Evolutionary conservation across 345 rosid genomes (phyloP).

Genomic region (Clarkia xantiana): DNA sequence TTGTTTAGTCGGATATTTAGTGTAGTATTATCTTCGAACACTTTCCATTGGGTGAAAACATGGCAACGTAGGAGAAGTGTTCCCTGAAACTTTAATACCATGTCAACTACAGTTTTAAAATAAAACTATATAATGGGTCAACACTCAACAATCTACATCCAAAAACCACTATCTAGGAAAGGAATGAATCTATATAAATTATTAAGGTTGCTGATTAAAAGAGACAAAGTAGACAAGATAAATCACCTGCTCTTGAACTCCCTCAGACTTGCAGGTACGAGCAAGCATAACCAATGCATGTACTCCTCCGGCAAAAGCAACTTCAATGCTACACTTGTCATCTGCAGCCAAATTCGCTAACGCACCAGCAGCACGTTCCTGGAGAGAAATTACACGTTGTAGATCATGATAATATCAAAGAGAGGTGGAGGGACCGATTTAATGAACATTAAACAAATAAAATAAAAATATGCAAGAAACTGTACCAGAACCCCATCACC

Average conservation of each 20-base stretch:
- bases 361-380: slow-evolving; percentile 91
- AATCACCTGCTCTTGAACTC: slow-evolving; percentile 77
- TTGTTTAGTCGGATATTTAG: too few relatives aligned
- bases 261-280: slow-evolving; percentile 64
- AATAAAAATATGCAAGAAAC: not conserved
- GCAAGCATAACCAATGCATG: slow-evolving; percentile 75
- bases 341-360: slow-evolving; percentile 83
- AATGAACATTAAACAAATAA: not conserved
- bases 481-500: slow-evolving; percentile 74
- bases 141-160: too few relatives aligned
- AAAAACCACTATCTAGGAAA: too few relatives aligned
- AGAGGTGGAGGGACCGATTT: not conserved
- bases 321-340: slow-evolving; percentile 72
- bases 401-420: not conserved
- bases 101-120: too few relatives aligned
- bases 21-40: too few relatives aligned
- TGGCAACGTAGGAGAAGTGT: too few relatives aligned
- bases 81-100: too few relatives aligned
- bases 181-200: too few relatives aligned
- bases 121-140: too few relatives aligned
- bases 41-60: too few relatives aligned
- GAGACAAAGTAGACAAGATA: not conserved
- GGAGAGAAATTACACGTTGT: slow-evolving; percentile 4
- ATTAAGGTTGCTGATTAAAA: too few relatives aligned
- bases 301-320: slow-evolving; percentile 61